Percentiles rank a stretch among this genome's conserved stretches.
phyloP scores from a whole-genome alignment of 306 rosid species.

The Citrullus amarus region DNA sequence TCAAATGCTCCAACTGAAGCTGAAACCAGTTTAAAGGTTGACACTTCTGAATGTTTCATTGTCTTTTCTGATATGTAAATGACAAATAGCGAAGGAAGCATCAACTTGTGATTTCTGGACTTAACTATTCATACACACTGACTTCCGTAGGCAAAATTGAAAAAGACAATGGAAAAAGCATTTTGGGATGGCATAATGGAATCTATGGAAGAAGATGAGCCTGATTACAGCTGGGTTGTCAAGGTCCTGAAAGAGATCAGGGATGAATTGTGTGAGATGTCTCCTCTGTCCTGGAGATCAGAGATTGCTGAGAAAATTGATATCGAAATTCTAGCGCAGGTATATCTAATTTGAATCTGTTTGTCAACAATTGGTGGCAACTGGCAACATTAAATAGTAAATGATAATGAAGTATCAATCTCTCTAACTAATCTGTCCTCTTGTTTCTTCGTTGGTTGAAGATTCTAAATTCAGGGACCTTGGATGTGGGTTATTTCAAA shows the following conservation, averaged over 20 bases:
- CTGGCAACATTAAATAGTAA: not conserved
- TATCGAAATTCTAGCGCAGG: constrained; percentile 67
- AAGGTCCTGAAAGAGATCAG: constrained; percentile 73
- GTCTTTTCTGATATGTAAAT: not conserved
- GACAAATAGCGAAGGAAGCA: not conserved
- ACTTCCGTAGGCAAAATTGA: constrained; percentile 46
- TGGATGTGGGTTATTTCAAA: constrained; percentile 72
- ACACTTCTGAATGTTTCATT: constrained; percentile 10
- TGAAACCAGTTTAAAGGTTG: constrained; percentile 51
- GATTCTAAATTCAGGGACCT: constrained; percentile 68
- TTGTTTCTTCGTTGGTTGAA: constrained; percentile 14
- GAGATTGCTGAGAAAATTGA: constrained; percentile 58
- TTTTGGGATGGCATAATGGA: constrained; percentile 86
- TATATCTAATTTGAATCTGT: constrained; percentile 15
- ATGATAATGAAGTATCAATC: not conserved
- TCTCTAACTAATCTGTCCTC: constrained; percentile 5
- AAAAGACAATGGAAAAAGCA: constrained; percentile 72
- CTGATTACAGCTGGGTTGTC: constrained; percentile 57
- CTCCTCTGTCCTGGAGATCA: constrained; percentile 75
- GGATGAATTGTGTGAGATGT: constrained; percentile 76
- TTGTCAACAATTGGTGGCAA: not conserved
- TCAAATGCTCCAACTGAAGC: constrained; percentile 27
- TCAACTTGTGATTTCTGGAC: not conserved
- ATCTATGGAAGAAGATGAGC: constrained; percentile 50
- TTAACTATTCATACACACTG: not conserved